Evolutionary conservation across 164 flowering plant genomes (phyloP), one percentile per base, ranked within the genome.

Genomic region (Platanus orientalis): DNA sequence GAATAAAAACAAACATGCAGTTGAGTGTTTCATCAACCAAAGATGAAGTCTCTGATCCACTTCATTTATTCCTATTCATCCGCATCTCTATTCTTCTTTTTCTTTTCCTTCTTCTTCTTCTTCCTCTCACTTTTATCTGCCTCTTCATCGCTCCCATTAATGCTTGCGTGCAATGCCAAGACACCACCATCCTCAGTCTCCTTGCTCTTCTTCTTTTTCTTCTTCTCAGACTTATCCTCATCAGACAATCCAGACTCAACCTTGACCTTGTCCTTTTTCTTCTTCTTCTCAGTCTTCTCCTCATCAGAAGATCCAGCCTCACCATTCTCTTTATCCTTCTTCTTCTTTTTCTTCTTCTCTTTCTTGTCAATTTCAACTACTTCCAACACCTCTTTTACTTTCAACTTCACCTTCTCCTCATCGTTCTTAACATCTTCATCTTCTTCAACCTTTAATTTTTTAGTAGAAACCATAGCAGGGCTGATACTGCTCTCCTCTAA

Each of bases 121-220:
- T 83, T 83, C 79, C 76, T 79, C 57, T 84, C 78, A 52, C 80
- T 73, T 56, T n/a, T 63, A 32, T 67, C 74, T 16, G 67, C 62
- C 9, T 27, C 77, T 32, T 16, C 66, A 19, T 61, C 61, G 45
- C 25, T 28, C 12, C 27, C 70, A 36, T 29, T 64, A 55, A 26
- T 28, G 21, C 40, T 63, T 36, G 57, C 40, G 4, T 63, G 66
- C 24, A 55, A 60, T 44, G 32, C 74, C 30, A 4, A 34, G n/a
- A 44, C 34, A n/a, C 3, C 66, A n/a, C 55, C 69, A 34, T 70
- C 74, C 50, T 68, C 80, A 57, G 60, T 68, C 19, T 73, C 70
- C 42, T 80, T 73, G 53, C 52, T 75, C 60, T 79, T 73, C 70
- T 82, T 75, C 61, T 79, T 73, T 20, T 72, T 80, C 77, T 76